Evolutionary conservation across 2,329 filamentous ascomycete genomes (phyloP), one percentile per base, ranked within the genome.

Genomic region (Tolypocladium amazonense): DNA sequence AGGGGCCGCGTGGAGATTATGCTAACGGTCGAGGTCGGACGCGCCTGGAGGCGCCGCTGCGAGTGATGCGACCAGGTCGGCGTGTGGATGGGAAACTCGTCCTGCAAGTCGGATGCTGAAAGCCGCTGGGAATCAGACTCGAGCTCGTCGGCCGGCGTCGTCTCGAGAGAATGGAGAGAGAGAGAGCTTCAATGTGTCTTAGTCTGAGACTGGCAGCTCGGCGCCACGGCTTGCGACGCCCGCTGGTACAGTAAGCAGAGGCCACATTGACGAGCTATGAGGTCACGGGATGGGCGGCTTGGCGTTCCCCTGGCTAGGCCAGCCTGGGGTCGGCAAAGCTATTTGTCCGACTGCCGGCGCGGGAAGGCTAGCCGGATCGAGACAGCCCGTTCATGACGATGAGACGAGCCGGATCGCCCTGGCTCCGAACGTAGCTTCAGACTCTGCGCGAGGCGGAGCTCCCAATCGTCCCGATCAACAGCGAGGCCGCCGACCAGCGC

Each of bases 321-420:
- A 52, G 20, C 18, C 39, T 35, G 23, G 30, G 38, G 30, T 27
- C 60, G 62, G 62, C 57, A 23, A 56, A 65, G 65, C 50, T 53
- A n/a, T 64, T 65, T 57, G 52, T 65, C 65, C 65, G 65, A 12
- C 14, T 43, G 1, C 37, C 43, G 2, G 25, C 2, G 23, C 54
- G 54, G 54, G 9, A 55, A 52, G 33, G 45, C 58, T 60, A 57
- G 56, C 58, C 45, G 7, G 39, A 53, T 56, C 25, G 18, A 20
- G 58, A 11, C 6, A 18, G 39, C 43, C 45, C 38, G 60, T 57
- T 53, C 38, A 62, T 59, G 60, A 56, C 38, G 33, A 65, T 70
- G 67, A 65, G 64, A 65, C 62, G 65, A 68, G 62, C 59, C 68
- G 66, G 67, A 65, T 68, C 54, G 39, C 53, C 45, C 57, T 45